A percentile compares a stretch with the other conserved stretches of the same genome.
Evolutionary conservation across 306 rosid species (phyloP).

Genomic region (Psophocarpus tetragonolobus): DNA sequence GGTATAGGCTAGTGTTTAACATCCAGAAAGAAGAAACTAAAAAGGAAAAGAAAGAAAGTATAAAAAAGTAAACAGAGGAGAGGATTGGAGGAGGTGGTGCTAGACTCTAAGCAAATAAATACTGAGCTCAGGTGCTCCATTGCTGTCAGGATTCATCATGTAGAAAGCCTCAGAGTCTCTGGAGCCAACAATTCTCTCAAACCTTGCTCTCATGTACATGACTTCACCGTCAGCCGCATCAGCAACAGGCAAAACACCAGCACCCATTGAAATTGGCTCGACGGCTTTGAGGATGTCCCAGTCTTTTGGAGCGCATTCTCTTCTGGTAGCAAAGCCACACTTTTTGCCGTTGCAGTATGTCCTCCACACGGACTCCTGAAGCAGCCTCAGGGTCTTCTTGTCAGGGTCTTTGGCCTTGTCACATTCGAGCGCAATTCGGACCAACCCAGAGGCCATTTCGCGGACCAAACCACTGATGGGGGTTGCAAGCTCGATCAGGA

Average conservation of each 20-base stretch:
- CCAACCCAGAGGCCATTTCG: conserved; percentile 99
- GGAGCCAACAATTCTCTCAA: conserved; percentile 97
- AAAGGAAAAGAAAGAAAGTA: conserved; percentile 18
- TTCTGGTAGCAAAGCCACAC: conserved; percentile 81
- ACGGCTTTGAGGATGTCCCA: conserved; percentile 86
- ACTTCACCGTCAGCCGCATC: conserved; percentile 58
- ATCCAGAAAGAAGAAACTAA: conserved; percentile 34
- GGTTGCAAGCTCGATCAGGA: conserved; percentile 86
- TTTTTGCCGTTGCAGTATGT: conserved; percentile 92
- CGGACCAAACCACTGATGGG: conserved; percentile 87
- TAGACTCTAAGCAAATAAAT: conserved; percentile 94
- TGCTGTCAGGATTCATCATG: conserved; percentile 99
- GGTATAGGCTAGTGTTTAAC: conserved; percentile 42
- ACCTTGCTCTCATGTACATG: conserved; percentile 98
- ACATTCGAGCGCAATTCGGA: conserved; percentile 91
- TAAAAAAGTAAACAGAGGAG: conserved; percentile 21
- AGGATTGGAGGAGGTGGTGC: conserved; percentile 8
- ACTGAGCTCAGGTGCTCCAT: conserved; percentile 98
- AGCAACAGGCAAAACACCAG: conserved; percentile 79
- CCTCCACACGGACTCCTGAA: conserved; percentile 90
- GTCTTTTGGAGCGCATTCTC: conserved; percentile 87
- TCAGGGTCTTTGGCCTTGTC: conserved; percentile 61
- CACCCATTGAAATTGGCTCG: conserved; percentile 96
- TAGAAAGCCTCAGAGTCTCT: conserved; percentile 99
- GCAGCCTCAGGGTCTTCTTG: conserved; percentile 50